Evolutionary conservation across 2,329 filamentous ascomycete species (phyloP), one percentile per base, ranked within the genome.

Genomic region (Magnaporthiopsis rhizophila): DNA sequence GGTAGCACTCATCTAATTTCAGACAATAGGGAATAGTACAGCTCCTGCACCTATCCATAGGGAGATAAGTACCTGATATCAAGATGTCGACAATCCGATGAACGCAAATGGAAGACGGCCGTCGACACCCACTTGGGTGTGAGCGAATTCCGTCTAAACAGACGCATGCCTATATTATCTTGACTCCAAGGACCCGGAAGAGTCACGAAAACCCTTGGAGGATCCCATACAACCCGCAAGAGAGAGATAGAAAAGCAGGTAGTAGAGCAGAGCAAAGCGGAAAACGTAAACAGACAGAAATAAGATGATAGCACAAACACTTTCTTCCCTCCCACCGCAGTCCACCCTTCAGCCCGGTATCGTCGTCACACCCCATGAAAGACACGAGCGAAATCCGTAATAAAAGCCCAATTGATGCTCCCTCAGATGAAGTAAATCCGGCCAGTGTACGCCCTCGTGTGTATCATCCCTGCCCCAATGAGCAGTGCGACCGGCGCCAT

Each of bases 381-480:
- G 45, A 53, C 45, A 53, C 45, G 21, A 53, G 45, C 45, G 45
- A 53, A 53, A 53, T 53, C n/a, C 45, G 45, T 53, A 24, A 53
- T 8, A 53, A 53, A 53, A 53, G 18, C 45, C 45, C 45, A 21
- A n/a, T 53, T 53, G 45, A 21, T 53, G 45, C n/a, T 24, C 45
- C 45, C 45, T 53, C 45, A 7, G 45, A 8, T 53, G 45, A 53
- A 21, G 57, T 60, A 38, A 32, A n/a, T 60, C 28, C 28, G 58
- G 58, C 58, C 32, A 36, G 32, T 32, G 30, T 57, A 50, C 61
- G 61, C 61, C 61, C 3, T 28, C 26, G 34, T 58, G 60, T 63
- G 56, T 38, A 63, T 63, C 62, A 50, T 38, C n/a, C 56, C 15
- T 34, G 34, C 45, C 53, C 61, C 28, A 62, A 30, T 24, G 61